phyloP scores from a whole-genome alignment of 1,284 basidiomycete species.

The Heliocybe sulcata region DNA sequence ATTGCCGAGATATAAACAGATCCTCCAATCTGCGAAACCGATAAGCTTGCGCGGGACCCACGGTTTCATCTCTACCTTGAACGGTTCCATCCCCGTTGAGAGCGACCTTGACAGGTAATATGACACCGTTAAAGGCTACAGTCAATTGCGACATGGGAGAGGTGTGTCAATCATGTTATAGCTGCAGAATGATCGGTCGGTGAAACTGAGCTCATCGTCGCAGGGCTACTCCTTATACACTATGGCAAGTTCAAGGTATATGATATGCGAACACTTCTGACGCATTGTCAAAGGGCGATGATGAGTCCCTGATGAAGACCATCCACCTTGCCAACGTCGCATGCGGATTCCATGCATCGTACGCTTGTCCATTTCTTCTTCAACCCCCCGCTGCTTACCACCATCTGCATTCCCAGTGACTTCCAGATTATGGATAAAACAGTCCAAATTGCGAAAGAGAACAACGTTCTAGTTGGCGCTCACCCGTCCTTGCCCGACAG shows the following conservation, averaged over 20 bases:
- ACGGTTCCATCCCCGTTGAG: too few relatives aligned
- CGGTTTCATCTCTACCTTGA: too few relatives aligned
- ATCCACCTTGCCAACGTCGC: conserved; percentile 60
- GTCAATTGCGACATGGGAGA: conserved; percentile 63
- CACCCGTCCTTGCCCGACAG: conserved; percentile 57
- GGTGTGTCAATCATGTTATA: conserved; percentile 22
- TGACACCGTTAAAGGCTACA: conserved; percentile 30
- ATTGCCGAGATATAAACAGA: too few relatives aligned
- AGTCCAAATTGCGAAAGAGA: conserved; percentile 41
- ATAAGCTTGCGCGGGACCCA: too few relatives aligned
- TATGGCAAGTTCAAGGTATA: conserved; percentile 28
- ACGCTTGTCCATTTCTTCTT: conserved; percentile 10
- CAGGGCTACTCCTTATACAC: conserved; percentile 48
- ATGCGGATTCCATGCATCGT: conserved; percentile 61
- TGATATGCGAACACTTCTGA: background rate
- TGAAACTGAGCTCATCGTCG: too few relatives aligned
- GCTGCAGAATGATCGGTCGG: background rate
- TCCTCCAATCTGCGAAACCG: too few relatives aligned
- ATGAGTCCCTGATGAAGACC: conserved; percentile 52
- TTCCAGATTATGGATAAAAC: conserved; percentile 58
- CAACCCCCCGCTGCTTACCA: background rate
- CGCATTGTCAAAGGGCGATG: conserved; percentile 37
- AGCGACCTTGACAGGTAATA: background rate
- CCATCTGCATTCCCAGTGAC: conserved; percentile 29
- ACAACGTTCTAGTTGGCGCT: conserved; percentile 47